Conservation (phyloP, 2,329 filamentous ascomycete species). For the Knufia petricola region DNA sequence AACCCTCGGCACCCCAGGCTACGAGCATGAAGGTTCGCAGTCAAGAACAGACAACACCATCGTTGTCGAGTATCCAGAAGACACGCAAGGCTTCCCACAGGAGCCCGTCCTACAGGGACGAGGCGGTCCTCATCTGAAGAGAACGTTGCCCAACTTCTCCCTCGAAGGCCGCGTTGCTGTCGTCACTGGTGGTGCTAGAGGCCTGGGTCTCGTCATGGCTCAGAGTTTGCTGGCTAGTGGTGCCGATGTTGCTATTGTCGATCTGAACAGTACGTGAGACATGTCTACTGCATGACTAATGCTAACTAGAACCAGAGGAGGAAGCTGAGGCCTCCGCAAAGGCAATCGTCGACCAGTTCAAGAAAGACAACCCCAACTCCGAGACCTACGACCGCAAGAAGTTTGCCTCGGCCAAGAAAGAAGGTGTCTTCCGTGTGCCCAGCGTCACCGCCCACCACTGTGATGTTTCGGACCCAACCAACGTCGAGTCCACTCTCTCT, state of each 20-base stretch:
- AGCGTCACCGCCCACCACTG: constrained; percentile 83
- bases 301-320: constrained; percentile 48
- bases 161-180: constrained; percentile 74
- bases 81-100: constrained; percentile 57
- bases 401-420: constrained; percentile 12
- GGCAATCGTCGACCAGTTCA: constrained; percentile 65
- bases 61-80: constrained; percentile 67
- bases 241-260: constrained; percentile 81
- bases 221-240: constrained; percentile 84
- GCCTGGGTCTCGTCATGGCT: constrained; percentile 83
- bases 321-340: constrained; percentile 71
- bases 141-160: constrained; percentile 76
- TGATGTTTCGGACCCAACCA: constrained; percentile 72
- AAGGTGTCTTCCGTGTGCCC: constrained; percentile 49
- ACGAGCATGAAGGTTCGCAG: constrained; percentile 53
- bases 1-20: constrained; percentile 26
- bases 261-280: constrained; percentile 64
- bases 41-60: constrained; percentile 73
- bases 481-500: constrained; percentile 63
- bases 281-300: not conserved
- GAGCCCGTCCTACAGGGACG: constrained; percentile 63
- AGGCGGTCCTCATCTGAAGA: constrained; percentile 72
- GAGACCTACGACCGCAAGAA: constrained; percentile 14
- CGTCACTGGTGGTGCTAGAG: constrained; percentile 83
- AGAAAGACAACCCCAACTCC: constrained; percentile 60